phyloP scores from a whole-genome alignment of 1,139 yeast genomes.

The Ogataea hybrid region DNA sequence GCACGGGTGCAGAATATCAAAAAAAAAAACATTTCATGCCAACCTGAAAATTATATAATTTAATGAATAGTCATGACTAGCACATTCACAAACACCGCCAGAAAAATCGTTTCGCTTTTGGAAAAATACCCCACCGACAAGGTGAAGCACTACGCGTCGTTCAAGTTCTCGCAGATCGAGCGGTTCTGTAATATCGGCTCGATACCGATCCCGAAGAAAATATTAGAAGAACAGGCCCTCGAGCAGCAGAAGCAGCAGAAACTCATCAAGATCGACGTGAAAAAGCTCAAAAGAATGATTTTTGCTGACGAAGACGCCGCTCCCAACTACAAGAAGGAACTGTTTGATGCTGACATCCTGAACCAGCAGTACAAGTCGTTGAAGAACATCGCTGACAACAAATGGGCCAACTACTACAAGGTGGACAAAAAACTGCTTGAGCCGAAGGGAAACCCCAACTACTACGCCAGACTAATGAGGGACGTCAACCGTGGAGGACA shows the following conservation, averaged over 20 bases:
- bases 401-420: constrained; percentile 60
- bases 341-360: constrained; percentile 49
- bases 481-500: constrained; percentile 67
- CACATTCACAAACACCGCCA: constrained; percentile 32
- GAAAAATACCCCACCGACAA: constrained; percentile 60
- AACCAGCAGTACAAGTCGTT: constrained; percentile 60
- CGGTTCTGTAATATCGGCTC: constrained; percentile 51
- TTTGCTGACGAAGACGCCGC: constrained; percentile 35
- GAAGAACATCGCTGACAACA: constrained; percentile 56
- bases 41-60: constrained; percentile 4
- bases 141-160: constrained; percentile 63
- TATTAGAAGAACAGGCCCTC: constrained; percentile 32
- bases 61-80: constrained; percentile 19
- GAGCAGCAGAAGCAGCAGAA: constrained; percentile 28
- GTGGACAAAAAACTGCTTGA: constrained; percentile 62
- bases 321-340: constrained; percentile 37
- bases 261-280: constrained; percentile 28
- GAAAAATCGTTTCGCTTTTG: constrained; percentile 39
- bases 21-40: constrained; percentile 2
- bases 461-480: constrained; percentile 65
- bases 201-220: constrained; percentile 29
- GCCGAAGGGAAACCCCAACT: constrained; percentile 83
- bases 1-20: constrained; percentile 3
- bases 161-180: constrained; percentile 63
- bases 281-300: constrained; percentile 29